Evolutionary conservation across 768 basidiomycete species (phyloP), one percentile per base, ranked within the genome.

Genomic region (Auricularia heimuer): DNA sequence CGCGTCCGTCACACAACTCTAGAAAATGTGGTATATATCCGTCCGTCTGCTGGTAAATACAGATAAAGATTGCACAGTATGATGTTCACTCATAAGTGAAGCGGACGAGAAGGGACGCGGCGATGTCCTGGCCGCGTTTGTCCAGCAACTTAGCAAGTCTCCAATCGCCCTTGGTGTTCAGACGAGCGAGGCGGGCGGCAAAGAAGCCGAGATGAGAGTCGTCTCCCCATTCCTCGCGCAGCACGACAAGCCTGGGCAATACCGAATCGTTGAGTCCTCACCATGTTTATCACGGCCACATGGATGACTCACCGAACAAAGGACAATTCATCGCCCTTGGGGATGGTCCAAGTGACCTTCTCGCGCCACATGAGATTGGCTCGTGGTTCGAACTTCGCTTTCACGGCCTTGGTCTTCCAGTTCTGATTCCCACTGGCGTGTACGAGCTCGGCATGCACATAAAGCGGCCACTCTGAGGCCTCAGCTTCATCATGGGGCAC

Each of bases 131-230:
- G 11, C 85, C 85, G 35, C 76, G 75, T 75, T 72, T 75, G 68
- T 83, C 77, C 63, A 87, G 69, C 74, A 86, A 75, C 45, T 80
- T 76, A 36, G 83, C 71, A 36, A 85, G 67, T 21, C 79, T 75
- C 82, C 80, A 84, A 34, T 60, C 56, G 18, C 29, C 80, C 83
- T 66, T 75, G 72, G 54, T 80, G 73, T 33, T 86, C 68, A 64
- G 80, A 73, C 35, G 75, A 75, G 37, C 86, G 67, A 11, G 80
- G 77, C n/a, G 79, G 82, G 70, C 84, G 83, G 69, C n/a, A 85
- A 51, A 64, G 65, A 36, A 65, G 24, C 24, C 66, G 54, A 63
- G 34, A 42, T 62, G 45, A 21, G 51, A 10, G 44, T 65, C 67
- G 34, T 45, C 33, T 34, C 65, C 64, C 64, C 65, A 67, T 62